A percentile compares a stretch with the other conserved stretches of the same genome.
These are phyloP conservation scores for Golubevia pallescens DNA, from an alignment of 1,284 basidiomycete genomes.

Conservation along the genomic window DNA sequence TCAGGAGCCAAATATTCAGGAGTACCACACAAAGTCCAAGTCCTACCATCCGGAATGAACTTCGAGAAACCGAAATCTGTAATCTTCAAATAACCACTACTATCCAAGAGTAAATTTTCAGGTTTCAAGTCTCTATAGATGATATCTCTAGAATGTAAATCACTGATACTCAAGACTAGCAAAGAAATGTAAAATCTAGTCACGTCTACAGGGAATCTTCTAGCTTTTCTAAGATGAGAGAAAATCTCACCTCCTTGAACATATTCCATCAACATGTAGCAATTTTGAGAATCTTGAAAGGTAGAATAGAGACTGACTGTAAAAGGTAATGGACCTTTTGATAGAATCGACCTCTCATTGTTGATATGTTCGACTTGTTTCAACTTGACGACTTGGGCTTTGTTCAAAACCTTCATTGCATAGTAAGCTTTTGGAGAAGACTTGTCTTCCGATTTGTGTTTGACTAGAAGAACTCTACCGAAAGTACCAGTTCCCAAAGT, in stretches of 20 bases:
- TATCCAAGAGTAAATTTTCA: constrained; percentile 20
- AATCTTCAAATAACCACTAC: constrained; percentile 19
- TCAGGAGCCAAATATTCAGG: constrained; percentile 25
- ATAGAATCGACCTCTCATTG: constrained; percentile 38
- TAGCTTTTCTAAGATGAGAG: constrained; percentile 39
- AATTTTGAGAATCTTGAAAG: constrained; percentile 43
- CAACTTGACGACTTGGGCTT: constrained; percentile 31
- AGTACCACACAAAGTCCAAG: constrained; percentile 25
- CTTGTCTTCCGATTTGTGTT: constrained; percentile 14
- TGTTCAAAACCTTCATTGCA: constrained; percentile 48
- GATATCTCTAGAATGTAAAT: constrained; percentile 18
- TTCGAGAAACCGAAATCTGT: constrained; percentile 28
- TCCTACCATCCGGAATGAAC: constrained; percentile 13
- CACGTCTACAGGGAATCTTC: constrained; percentile 41
- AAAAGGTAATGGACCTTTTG: constrained; percentile 40
- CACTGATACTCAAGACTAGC: constrained; percentile 31
- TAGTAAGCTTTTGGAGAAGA: constrained; percentile 33
- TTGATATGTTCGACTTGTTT: constrained; percentile 49
- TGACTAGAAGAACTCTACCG: constrained; percentile 45
- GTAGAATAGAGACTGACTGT: constrained; percentile 37
- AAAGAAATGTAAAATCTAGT: constrained; percentile 51
- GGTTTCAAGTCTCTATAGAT: constrained; percentile 26
- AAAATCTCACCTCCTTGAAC: constrained; percentile 52
- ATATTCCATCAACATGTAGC: constrained; percentile 58
- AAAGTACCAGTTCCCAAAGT: constrained; percentile 49